Base-by-base conservation (phyloP, 1,139 yeast species). In the Suhomyces anneliseae region DNA sequence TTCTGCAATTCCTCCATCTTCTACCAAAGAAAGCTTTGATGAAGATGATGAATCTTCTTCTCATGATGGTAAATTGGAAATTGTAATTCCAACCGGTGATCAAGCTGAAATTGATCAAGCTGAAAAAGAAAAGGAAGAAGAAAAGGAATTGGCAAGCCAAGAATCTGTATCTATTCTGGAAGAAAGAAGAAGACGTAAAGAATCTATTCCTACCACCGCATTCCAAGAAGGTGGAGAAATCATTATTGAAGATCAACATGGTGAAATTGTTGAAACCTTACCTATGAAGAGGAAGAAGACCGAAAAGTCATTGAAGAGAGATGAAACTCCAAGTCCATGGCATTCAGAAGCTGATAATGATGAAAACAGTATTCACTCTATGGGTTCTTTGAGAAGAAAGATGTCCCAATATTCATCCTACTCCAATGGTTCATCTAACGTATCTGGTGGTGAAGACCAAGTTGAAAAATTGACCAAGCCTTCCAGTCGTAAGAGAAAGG, bases 171-270 rank as follows among this genome's bases (percentile, higher is more conserved):
- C 38, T 3, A 27, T 42, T 37, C 45, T 43, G 2, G 45, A 45
- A 12, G 34, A 42, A 15, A 39, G 34, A 24, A 42, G 39, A 12
- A 38, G 9, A 6, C 31, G 27, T 3, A 38, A 39, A 40, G 46
- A 39, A 15, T 26, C 45, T 15, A 42, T 55, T 14, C 64, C 65
- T 4, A 67, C 79, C 1, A 72, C 78, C 27, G 93, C 90, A 0
- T 92, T 81, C 63, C 82, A 81, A 50, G 96, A 89, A 59, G 96
- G 96, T 27, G 60, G 72, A 38, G 71, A 76, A 38, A 64, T 90
- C 39, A 79, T 92, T 46, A 74, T 92, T 50, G 99, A 92, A 62
- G 95, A 90, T 65, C 80, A 78, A 49, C 76, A 82, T 46, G 98
- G 98, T 46, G 97, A 92, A 59, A 53, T 90, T 38, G 60, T 92